Evolutionary conservation across 495 filamentous ascomycete species (phyloP).

Genomic region (Lepraria neglecta): DNA sequence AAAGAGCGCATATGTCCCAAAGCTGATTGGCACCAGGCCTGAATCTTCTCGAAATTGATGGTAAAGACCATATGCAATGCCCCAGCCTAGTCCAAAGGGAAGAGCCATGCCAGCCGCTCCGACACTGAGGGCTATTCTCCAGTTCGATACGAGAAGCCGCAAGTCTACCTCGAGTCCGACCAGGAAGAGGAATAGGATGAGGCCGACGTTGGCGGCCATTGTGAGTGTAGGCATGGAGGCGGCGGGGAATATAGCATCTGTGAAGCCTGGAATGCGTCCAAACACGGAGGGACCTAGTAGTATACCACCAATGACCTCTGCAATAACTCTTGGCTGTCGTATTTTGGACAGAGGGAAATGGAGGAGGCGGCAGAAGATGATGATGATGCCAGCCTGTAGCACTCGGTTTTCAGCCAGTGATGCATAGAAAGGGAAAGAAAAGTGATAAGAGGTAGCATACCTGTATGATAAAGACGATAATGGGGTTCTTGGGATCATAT

Average conservation of each 20-base stretch:
- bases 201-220: slow-evolving; percentile 82
- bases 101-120: slow-evolving; percentile 80
- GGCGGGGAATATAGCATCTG: slow-evolving; percentile 65
- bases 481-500: slow-evolving; percentile 75
- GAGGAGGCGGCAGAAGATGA: slow-evolving; percentile 79
- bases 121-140: slow-evolving; percentile 76
- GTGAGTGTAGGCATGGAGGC: slow-evolving; percentile 67
- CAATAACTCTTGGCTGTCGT: slow-evolving; percentile 87
- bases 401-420: background rate
- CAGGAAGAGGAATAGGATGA: slow-evolving; percentile 87
- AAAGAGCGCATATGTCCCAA: slow-evolving; percentile 84
- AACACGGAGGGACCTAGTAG: slow-evolving; percentile 82
- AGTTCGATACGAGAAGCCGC: slow-evolving; percentile 76
- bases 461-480: slow-evolving; percentile 92
- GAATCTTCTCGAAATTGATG: slow-evolving; percentile 64
- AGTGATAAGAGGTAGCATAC: slow-evolving; percentile 37
- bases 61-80: slow-evolving; percentile 82
- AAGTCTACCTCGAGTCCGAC: slow-evolving; percentile 91
- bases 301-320: slow-evolving; percentile 92
- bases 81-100: slow-evolving; percentile 63
- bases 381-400: slow-evolving; percentile 75
- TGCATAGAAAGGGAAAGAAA: background rate
- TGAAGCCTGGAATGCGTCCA: slow-evolving; percentile 78
- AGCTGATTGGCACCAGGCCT: slow-evolving; percentile 56
- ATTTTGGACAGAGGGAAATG: slow-evolving; percentile 79